Conservation (phyloP, 768 basidiomycete species). For the Trametes meyenii region DNA sequence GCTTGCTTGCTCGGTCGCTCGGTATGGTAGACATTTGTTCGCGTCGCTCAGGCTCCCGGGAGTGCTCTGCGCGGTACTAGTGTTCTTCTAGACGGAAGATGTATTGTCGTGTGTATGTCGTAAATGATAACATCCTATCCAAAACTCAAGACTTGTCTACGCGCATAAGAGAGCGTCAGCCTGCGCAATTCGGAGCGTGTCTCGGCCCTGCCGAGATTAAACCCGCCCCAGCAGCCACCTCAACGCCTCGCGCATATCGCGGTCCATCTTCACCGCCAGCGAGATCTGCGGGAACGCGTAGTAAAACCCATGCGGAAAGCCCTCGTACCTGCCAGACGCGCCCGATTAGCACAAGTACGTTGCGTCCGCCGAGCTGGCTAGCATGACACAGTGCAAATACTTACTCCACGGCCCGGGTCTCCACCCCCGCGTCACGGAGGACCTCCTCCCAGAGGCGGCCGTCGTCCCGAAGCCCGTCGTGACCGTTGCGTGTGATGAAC, state of each 20-base stretch:
- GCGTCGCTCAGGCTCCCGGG: background rate
- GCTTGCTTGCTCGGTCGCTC: background rate
- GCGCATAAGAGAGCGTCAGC: too few species aligned
- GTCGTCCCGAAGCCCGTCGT: slow-evolving; percentile 34
- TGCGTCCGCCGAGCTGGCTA: background rate
- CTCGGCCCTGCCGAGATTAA: background rate
- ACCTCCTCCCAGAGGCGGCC: slow-evolving; percentile 29
- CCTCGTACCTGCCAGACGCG: slow-evolving; percentile 26
- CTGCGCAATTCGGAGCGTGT: background rate
- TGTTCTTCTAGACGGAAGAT: too few species aligned
- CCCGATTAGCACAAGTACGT: background rate
- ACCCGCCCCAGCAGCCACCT: slow-evolving; percentile 26
- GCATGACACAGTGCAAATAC: background rate
- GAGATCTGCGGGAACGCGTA: slow-evolving; percentile 16
- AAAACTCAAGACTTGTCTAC: too few species aligned
- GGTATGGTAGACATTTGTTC: background rate
- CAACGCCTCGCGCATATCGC: slow-evolving; percentile 27
- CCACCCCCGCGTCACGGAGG: slow-evolving; percentile 28
- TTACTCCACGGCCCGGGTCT: slow-evolving; percentile 28
- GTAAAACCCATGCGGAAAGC: slow-evolving; percentile 29
- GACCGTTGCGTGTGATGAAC: slow-evolving; percentile 29
- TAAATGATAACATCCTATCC: too few species aligned
- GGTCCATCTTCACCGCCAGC: slow-evolving; percentile 17
- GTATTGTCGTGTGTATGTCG: too few species aligned
- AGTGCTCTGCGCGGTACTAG: background rate